Conservation (phyloP, 768 basidiomycete genomes). For the Gyrodon lividus region DNA sequence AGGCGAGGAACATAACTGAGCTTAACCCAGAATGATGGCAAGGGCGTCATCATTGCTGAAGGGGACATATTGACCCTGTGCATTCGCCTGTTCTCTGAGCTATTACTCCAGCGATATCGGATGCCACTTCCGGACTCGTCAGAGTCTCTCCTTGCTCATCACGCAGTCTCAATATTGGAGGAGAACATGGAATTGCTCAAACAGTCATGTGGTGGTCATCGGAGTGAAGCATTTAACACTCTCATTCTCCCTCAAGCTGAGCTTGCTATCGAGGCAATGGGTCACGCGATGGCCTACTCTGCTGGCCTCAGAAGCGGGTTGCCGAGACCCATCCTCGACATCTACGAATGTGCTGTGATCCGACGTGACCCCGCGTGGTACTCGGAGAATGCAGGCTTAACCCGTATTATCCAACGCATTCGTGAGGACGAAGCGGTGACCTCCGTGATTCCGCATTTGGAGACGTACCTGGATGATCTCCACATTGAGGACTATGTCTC, state of each 20-base stretch:
- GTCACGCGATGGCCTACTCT: constrained; percentile 61
- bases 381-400: constrained; percentile 48
- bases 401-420: constrained; percentile 45
- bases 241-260: constrained; percentile 58
- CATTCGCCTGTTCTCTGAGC: constrained; percentile 58
- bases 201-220: constrained; percentile 29
- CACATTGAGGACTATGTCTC: constrained; percentile 49
- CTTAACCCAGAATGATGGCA: constrained; percentile 35
- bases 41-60: constrained; percentile 60
- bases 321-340: constrained; percentile 49
- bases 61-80: constrained; percentile 50
- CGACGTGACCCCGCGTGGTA: constrained; percentile 61
- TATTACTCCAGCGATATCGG: constrained; percentile 53
- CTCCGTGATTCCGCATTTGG: constrained; percentile 43
- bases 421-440: constrained; percentile 48
- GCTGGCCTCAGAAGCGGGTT: constrained; percentile 45
- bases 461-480: constrained; percentile 41
- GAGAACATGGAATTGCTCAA: constrained; percentile 44
- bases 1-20: not conserved
- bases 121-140: constrained; percentile 44
- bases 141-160: constrained; percentile 53
- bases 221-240: constrained; percentile 44
- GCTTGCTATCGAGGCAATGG: constrained; percentile 55
- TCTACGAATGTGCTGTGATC: constrained; percentile 54
- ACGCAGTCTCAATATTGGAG: constrained; percentile 45